These are phyloP conservation scores for Lichina pygmaea DNA, from an alignment of 495 filamentous ascomycete genomes.

Conservation along the genomic window DNA sequence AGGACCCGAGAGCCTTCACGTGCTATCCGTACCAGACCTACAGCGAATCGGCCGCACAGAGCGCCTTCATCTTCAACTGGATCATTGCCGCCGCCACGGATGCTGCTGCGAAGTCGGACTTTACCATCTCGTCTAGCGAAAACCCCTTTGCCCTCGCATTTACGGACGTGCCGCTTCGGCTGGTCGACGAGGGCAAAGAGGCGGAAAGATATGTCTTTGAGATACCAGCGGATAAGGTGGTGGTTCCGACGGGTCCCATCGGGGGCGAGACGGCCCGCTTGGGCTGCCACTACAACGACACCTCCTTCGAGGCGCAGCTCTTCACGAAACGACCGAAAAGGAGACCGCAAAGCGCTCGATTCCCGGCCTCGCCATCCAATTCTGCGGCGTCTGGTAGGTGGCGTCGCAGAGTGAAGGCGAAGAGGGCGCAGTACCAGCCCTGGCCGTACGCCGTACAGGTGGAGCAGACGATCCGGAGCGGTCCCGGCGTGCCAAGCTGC, in stretches of 20 bases:
- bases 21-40: conserved; percentile 26
- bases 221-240: conserved; percentile 16
- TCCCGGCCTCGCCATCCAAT: not conserved
- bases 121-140: conserved; percentile 3
- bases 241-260: conserved; percentile 14
- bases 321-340: conserved; percentile 22
- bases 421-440: conserved; percentile 6
- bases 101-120: not conserved
- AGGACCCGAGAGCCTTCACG: conserved; percentile 20
- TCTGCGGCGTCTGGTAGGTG: not conserved
- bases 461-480: conserved; percentile 15
- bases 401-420: not conserved
- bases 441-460: conserved; percentile 25
- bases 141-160: conserved; percentile 3
- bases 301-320: conserved; percentile 19
- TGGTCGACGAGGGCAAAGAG: conserved; percentile 10
- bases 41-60: conserved; percentile 8
- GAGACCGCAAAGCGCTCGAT: conserved; percentile 10
- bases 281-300: conserved; percentile 23
- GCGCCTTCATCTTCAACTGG: conserved; percentile 26
- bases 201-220: conserved; percentile 23
- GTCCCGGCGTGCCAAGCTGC: conserved; percentile 18
- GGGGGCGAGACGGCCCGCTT: conserved; percentile 7
- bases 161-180: conserved; percentile 12
- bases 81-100: conserved; percentile 13